Base-by-base conservation (phyloP, 192 early-diverging fungal species). In the Backusella morwellensis region DNA sequence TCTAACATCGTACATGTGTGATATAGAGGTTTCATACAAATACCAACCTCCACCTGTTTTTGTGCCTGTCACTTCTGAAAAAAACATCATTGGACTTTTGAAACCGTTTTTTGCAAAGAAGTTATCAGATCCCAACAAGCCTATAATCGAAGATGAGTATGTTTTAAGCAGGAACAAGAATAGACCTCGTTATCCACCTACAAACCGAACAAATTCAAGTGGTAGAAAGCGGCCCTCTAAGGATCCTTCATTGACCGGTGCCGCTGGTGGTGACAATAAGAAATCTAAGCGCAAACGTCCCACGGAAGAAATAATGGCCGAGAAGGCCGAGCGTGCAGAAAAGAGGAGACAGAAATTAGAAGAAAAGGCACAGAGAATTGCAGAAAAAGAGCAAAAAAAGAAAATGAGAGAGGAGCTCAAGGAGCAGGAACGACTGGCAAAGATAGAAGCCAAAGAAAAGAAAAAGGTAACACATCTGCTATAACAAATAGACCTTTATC, bases 31-130 rank as follows among this genome's bases (percentile, higher is more conserved):
- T 42, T 35, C 32, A 26, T 36, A 84, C 21, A 80, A 86, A 26
- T 85, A 89, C 35, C 79, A 78, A 47, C 85, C 83, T 3, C 86
- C 93, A 1, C 83, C 85, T 11, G 84, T 88, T 0, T 98, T 95
- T 86, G 34, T 81, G 19, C 92, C 94, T 3, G 78, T 96, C 44
- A 72, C 77, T 1, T 83, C 89, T 26, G 81, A 88, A 0, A 73
- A 79, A 4, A 84, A 82, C n/a, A 88, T 92, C 12, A 95, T 98
- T 79, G 93, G 93, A 7, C 78, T 98, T 15, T 77, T 98, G 68
- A 82, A 85, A 38, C 81, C 82, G 9, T 94, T 92, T 66, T 93
- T 92, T 63, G 68, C 74, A 52, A 82, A 90, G 74, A 90, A 90
- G 52, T 74, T 88, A 38, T 56, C 72, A 52, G 78, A 78, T 19